These are phyloP conservation scores for Lentinula aciculospora DNA, from an alignment of 768 basidiomycete species.

Conservation along the genomic window DNA sequence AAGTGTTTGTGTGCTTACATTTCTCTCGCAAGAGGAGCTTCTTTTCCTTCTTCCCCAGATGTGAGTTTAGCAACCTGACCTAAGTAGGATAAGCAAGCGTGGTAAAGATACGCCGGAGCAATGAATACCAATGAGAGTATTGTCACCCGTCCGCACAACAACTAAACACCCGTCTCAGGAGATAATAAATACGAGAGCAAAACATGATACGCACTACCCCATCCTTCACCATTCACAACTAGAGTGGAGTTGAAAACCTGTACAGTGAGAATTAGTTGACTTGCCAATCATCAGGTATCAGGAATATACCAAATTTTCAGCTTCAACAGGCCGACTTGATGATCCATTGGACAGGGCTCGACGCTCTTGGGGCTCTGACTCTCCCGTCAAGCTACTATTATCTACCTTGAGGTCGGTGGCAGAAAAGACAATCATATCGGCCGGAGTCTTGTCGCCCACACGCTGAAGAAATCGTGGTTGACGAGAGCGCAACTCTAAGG, in stretches of 20 bases:
- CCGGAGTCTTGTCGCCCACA: constrained; percentile 66
- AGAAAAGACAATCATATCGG: constrained; percentile 56
- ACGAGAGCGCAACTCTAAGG: not conserved
- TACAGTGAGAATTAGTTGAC: not conserved
- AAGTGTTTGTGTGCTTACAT: constrained; percentile 34
- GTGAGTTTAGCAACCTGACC: constrained; percentile 67
- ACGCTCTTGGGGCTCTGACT: constrained; percentile 66
- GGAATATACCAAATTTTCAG: constrained; percentile 51
- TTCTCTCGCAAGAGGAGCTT: constrained; percentile 61
- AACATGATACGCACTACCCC: constrained; percentile 44
- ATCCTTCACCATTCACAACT: constrained; percentile 67
- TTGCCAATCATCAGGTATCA: not conserved
- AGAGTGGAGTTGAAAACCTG: constrained; percentile 70
- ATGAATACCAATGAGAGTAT: constrained; percentile 52
- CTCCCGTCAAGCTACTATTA: constrained; percentile 66
- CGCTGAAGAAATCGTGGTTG: constrained; percentile 31
- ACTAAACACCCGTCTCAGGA: constrained; percentile 26
- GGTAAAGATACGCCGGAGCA: not conserved
- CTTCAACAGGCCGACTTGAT: constrained; percentile 47
- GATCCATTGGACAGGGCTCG: constrained; percentile 41
- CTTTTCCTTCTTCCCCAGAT: constrained; percentile 57
- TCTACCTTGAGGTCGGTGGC: constrained; percentile 63
- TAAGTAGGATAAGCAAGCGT: constrained; percentile 16
- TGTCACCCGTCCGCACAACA: constrained; percentile 62
- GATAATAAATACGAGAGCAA: not conserved